These are phyloP conservation scores for Penicillium herquei DNA, from an alignment of 495 filamentous ascomycete species.

Conservation along the genomic window DNA sequence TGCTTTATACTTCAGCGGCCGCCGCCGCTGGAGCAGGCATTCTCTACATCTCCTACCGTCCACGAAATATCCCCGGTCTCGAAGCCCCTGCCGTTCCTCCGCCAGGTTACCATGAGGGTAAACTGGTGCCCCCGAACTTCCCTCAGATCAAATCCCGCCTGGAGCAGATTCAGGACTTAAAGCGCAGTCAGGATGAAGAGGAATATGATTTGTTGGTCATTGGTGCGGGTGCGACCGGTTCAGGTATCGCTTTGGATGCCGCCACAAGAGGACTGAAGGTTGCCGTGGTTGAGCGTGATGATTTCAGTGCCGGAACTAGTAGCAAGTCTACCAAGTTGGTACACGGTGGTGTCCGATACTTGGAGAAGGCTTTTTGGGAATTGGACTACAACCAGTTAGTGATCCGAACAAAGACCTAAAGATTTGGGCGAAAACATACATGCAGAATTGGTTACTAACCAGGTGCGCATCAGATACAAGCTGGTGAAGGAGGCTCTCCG, in stretches of 20 bases:
- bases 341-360: constrained; percentile 92
- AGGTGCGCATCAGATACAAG: constrained; percentile 57
- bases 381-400: constrained; percentile 86
- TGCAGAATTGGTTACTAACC: constrained; percentile 11
- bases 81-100: constrained; percentile 78
- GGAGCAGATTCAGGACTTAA: constrained; percentile 55
- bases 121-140: constrained; percentile 77
- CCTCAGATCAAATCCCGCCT: constrained; percentile 69
- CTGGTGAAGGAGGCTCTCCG: constrained; percentile 93
- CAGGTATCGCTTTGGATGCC: constrained; percentile 91
- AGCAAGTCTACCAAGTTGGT: constrained; percentile 98
- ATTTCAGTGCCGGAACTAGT: constrained; percentile 91
- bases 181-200: constrained; percentile 34
- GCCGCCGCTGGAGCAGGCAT: constrained; percentile 57
- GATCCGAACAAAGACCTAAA: no score
- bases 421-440: background rate
- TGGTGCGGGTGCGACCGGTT: constrained; percentile 88
- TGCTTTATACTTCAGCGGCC: constrained; percentile 62
- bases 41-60: constrained; percentile 77
- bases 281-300: constrained; percentile 90
- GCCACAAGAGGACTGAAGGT: constrained; percentile 91
- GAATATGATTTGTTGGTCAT: constrained; percentile 88
- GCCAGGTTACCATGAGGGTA: constrained; percentile 76
- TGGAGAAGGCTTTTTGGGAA: constrained; percentile 97
- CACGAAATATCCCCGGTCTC: constrained; percentile 80